Percentiles rank a stretch among this genome's conserved stretches.
phyloP scores from a whole-genome alignment of 2,329 filamentous ascomycete genomes.

The Colletotrichum sp. region DNA sequence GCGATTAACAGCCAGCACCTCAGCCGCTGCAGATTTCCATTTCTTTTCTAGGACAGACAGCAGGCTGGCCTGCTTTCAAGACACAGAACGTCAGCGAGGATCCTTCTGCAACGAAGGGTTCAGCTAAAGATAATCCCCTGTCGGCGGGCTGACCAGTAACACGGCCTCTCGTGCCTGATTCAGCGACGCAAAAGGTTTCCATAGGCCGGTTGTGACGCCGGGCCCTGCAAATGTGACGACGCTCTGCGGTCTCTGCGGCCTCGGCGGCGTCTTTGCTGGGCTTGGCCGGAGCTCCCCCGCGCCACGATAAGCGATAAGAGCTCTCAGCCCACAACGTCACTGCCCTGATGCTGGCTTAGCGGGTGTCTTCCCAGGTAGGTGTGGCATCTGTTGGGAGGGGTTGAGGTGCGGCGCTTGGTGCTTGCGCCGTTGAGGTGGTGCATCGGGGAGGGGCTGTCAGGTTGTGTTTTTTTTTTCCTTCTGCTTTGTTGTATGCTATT shows the following conservation, averaged over 20 bases:
- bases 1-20: slow-evolving; percentile 2
- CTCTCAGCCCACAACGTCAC: slow-evolving; percentile 17
- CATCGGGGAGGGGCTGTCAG: background rate
- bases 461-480: background rate
- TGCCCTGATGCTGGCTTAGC: background rate
- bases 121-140: background rate
- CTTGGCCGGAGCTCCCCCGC: slow-evolving; percentile 20
- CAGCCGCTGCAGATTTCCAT: background rate
- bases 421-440: background rate
- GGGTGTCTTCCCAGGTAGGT: background rate
- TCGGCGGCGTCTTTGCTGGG: background rate
- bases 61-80: background rate
- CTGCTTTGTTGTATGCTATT: background rate
- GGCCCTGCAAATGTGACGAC: slow-evolving; percentile 5
- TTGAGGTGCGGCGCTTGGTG: background rate
- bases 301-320: slow-evolving; percentile 22
- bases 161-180: background rate
- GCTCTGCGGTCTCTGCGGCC: background rate
- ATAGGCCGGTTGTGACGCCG: background rate
- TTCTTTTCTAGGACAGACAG: background rate
- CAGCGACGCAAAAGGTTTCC: slow-evolving; percentile 7
- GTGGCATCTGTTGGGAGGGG: slow-evolving; percentile 9
- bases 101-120: slow-evolving; percentile 1
- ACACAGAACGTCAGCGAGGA: background rate
- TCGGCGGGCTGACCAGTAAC: slow-evolving; percentile 7